Percentiles rank a stretch among this genome's conserved stretches.
Evolutionary conservation across 305 asterid species (phyloP).

Genomic region (Fraxinus sp.): DNA sequence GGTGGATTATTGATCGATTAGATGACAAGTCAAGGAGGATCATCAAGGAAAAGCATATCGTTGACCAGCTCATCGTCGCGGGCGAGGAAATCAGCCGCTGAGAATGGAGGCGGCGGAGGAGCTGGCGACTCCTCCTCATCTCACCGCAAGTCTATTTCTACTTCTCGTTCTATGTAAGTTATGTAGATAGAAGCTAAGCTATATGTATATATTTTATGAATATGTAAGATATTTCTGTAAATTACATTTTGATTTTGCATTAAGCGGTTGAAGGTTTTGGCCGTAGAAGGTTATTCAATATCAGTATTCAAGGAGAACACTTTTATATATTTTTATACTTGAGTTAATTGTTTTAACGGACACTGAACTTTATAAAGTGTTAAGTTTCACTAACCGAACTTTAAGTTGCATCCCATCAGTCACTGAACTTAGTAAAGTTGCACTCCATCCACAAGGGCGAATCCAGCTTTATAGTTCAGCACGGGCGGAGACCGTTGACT

Average conservation of each 20-base stretch:
- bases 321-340: no score
- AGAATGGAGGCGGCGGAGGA: conserved; percentile 1
- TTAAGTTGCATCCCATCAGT: no score
- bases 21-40: conserved; percentile 17
- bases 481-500: no score
- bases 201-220: background rate
- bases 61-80: background rate
- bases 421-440: no score
- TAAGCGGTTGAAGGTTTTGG: background rate
- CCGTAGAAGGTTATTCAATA: background rate
- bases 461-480: no score
- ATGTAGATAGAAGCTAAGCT: background rate
- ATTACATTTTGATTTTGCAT: background rate
- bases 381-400: no score
- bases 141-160: background rate
- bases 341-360: no score
- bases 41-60: conserved; percentile 15
- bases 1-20: background rate
- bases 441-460: no score
- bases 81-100: background rate
- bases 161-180: conserved; percentile 13
- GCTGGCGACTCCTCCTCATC: conserved; percentile 4
- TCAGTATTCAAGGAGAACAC: no score
- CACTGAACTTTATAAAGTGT: no score
- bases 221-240: background rate